Conservation (phyloP, 345 rosid species). For the Physaria fendleri region DNA sequence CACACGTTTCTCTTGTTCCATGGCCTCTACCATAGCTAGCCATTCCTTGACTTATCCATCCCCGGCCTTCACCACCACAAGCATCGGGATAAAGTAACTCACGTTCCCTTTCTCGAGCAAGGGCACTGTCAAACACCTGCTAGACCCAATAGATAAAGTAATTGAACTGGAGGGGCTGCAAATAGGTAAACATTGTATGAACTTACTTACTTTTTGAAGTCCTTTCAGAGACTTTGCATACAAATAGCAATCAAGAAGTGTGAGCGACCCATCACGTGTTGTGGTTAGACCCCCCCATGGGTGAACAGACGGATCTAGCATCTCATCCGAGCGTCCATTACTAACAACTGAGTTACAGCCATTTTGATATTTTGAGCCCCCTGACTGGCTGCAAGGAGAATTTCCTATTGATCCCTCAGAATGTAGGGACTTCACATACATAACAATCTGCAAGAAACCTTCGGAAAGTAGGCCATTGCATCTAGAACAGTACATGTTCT, state of each 20-base stretch:
- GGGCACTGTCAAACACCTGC: conserved; percentile 96
- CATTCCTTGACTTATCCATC: conserved; percentile 96
- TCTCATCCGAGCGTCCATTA: conserved; percentile 51
- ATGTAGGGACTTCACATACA: conserved; percentile 75
- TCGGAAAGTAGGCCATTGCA: conserved; percentile 86
- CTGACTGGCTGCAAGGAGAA: conserved; percentile 33
- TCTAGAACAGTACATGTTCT: conserved; percentile 90
- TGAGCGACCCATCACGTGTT: conserved; percentile 76
- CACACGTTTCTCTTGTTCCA: conserved; percentile 96
- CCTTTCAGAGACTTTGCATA: conserved; percentile 69
- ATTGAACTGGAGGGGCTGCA: conserved; percentile 6
- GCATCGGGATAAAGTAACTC: conserved; percentile 98
- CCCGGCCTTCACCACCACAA: conserved; percentile 98
- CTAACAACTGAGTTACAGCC: conserved; percentile 37
- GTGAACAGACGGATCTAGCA: conserved; percentile 85
- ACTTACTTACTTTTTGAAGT: conserved; percentile 78
- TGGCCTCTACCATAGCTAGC: conserved; percentile 82
- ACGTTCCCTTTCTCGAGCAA: conserved; percentile 87
- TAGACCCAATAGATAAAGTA: conserved; percentile 34
- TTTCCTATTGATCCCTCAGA: conserved; percentile 48
- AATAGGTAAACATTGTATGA: background rate
- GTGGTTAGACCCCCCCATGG: conserved; percentile 98
- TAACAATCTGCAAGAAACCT: conserved; percentile 85
- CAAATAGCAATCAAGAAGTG: conserved; percentile 79
- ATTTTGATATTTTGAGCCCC: conserved; percentile 33